Evolutionary conservation across 768 basidiomycete species (phyloP).

Genomic region (Sporobolomyces phaffii): DNA sequence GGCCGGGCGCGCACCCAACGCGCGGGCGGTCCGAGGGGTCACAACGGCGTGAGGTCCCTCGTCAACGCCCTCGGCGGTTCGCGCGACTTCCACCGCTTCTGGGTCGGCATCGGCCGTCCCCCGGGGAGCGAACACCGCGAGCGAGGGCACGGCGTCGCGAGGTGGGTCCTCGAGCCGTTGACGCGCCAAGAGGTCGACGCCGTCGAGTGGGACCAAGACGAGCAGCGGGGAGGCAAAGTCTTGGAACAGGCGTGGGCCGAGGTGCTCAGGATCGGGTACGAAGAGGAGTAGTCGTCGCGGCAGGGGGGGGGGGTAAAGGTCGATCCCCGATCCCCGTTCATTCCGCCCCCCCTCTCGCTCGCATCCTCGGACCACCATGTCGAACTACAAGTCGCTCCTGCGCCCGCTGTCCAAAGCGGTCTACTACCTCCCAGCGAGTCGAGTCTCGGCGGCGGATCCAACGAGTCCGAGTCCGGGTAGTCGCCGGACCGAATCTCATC

Average conservation of each 20-base stretch:
- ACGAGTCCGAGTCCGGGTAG: not conserved
- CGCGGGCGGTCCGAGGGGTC: conserved; percentile 24
- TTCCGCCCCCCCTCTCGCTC: not conserved
- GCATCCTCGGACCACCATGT: not conserved
- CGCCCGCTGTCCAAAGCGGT: conserved; percentile 14
- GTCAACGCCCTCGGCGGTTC: not conserved
- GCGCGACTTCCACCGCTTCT: conserved; percentile 23
- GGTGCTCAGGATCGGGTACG: conserved; percentile 15
- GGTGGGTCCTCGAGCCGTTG: conserved; percentile 24
- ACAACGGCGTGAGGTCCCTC: conserved; percentile 35
- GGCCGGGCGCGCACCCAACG: conserved; percentile 7
- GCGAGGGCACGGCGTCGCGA: conserved; percentile 13
- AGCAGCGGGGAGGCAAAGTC: not conserved
- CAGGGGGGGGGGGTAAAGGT: too few relatives aligned
- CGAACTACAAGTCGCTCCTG: not conserved
- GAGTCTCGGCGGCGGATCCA: too few relatives aligned
- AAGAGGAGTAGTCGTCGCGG: conserved; percentile 6
- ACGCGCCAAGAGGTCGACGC: conserved; percentile 11
- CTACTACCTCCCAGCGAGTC: conserved; percentile 6
- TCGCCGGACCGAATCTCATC: too few relatives aligned
- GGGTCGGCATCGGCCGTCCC: conserved; percentile 30
- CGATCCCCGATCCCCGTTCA: too few relatives aligned
- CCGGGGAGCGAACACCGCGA: conserved; percentile 8
- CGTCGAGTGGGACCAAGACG: conserved; percentile 15
- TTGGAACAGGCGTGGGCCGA: conserved; percentile 21